Conservation (phyloP, 306 rosid species). For the Ziziphus jujuba region DNA sequence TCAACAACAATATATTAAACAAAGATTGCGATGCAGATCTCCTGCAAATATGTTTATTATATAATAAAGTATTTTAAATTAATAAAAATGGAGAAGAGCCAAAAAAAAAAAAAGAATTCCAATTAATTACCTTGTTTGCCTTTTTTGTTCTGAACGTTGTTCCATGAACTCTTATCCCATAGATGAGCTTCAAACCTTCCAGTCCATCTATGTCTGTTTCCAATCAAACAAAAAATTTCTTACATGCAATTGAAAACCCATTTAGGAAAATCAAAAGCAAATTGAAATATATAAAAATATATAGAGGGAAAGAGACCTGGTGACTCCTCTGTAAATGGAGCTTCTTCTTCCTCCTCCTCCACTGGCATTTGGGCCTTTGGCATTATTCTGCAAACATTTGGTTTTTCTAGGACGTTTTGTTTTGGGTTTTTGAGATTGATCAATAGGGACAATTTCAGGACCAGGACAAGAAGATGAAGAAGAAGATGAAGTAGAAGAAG, state of each 20-base stretch:
- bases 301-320: conserved; percentile 46
- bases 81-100: background rate
- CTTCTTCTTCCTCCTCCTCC: conserved; percentile 48
- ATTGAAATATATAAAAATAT: too few relatives aligned
- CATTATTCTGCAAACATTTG: conserved; percentile 10
- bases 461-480: conserved; percentile 40
- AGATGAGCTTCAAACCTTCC: conserved; percentile 97
- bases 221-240: conserved; percentile 16
- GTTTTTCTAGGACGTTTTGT: conserved; percentile 29
- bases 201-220: conserved; percentile 88
- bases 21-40: conserved; percentile 46
- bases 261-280: background rate
- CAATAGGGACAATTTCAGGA: conserved; percentile 7
- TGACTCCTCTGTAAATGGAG: conserved; percentile 92
- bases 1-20: background rate
- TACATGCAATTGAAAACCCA: conserved; percentile 57
- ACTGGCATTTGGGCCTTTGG: conserved; percentile 4
- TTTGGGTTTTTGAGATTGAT: conserved; percentile 10
- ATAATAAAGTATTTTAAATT: conserved; percentile 6
- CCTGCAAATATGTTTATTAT: conserved; percentile 20
- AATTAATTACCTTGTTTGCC: conserved; percentile 76
- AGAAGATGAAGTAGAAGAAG: conserved; percentile 47
- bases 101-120: background rate
- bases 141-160: conserved; percentile 77
- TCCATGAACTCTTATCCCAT: conserved; percentile 95